Conservation (phyloP, 2,329 filamentous ascomycete species). For the Aspergillus tamarii region DNA sequence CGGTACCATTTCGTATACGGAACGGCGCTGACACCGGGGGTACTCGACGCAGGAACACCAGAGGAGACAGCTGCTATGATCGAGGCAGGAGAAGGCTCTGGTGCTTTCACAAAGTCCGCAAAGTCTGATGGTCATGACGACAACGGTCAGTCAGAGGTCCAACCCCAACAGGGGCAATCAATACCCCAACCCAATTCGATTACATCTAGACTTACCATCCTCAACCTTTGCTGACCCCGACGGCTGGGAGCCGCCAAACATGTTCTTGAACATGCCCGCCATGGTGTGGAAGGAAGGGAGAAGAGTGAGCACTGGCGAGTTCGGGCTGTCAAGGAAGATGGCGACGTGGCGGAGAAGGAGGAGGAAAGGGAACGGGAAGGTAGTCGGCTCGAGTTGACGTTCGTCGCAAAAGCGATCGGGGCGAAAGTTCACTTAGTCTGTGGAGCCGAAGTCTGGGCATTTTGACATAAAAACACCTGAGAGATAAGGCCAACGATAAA, state of each 20-base stretch:
- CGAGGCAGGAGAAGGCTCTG: constrained; percentile 63
- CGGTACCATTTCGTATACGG: constrained; percentile 97
- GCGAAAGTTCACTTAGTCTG: constrained; percentile 18
- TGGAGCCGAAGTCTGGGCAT: constrained; percentile 22
- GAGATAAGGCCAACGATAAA: not conserved
- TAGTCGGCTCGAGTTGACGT: constrained; percentile 25
- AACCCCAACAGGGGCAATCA: constrained; percentile 13
- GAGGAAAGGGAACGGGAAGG: constrained; percentile 19
- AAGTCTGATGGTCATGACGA: constrained; percentile 67
- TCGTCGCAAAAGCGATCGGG: constrained; percentile 26
- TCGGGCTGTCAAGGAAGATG: constrained; percentile 11
- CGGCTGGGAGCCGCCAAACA: constrained; percentile 41
- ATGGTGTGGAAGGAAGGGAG: constrained; percentile 34
- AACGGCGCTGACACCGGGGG: constrained; percentile 54
- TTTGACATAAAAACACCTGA: constrained; percentile 1
- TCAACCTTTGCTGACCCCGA: constrained; percentile 35
- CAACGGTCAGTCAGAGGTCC: constrained; percentile 1
- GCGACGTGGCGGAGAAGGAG: constrained; percentile 25
- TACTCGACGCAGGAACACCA: constrained; percentile 46
- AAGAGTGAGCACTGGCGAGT: constrained; percentile 22
- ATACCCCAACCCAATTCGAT: constrained; percentile 7
- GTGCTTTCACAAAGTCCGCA: constrained; percentile 84
- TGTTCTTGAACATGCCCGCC: constrained; percentile 45
- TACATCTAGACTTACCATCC: constrained; percentile 36
- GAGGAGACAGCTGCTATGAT: constrained; percentile 46